Evolutionary conservation across 371 early-diverging fungal species (phyloP).

Genomic region (Rhizopus delemar): DNA sequence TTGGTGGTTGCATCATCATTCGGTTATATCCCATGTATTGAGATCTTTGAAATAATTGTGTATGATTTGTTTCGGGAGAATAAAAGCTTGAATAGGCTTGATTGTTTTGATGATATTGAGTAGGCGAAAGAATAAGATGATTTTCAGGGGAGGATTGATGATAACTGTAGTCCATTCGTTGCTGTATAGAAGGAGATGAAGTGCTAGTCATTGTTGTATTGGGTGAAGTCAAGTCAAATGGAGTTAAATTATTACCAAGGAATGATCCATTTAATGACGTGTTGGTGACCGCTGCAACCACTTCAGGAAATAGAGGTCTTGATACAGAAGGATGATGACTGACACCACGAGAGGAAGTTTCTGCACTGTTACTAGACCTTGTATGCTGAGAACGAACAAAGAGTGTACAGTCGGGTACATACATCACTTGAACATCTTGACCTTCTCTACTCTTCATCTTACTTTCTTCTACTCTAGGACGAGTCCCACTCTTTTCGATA

Average conservation of each 20-base stretch:
- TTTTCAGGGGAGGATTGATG: no score
- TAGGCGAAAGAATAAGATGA: not conserved
- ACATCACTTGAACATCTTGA: constrained; percentile 7
- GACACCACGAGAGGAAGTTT: no score
- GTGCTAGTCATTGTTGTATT: no score
- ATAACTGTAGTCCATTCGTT: no score
- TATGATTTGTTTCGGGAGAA: not conserved
- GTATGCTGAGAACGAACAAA: constrained; percentile 23
- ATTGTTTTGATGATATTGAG: not conserved
- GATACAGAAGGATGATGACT: no score
- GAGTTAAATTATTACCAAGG: no score
- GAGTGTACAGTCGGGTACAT: constrained; percentile 22
- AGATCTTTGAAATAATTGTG: not conserved
- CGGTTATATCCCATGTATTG: not conserved
- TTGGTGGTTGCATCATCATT: constrained; percentile 1
- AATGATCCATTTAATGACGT: no score
- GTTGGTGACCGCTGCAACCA: no score
- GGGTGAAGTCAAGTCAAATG: no score
- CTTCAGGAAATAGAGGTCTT: no score
- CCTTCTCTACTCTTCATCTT: not conserved
- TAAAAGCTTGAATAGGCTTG: not conserved
- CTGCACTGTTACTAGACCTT: no score
- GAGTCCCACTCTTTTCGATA: constrained; percentile 10
- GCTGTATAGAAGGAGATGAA: no score
- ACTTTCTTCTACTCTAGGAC: not conserved